Conservation (phyloP, 768 basidiomycete species). For the Psilocybe cubensis region DNA sequence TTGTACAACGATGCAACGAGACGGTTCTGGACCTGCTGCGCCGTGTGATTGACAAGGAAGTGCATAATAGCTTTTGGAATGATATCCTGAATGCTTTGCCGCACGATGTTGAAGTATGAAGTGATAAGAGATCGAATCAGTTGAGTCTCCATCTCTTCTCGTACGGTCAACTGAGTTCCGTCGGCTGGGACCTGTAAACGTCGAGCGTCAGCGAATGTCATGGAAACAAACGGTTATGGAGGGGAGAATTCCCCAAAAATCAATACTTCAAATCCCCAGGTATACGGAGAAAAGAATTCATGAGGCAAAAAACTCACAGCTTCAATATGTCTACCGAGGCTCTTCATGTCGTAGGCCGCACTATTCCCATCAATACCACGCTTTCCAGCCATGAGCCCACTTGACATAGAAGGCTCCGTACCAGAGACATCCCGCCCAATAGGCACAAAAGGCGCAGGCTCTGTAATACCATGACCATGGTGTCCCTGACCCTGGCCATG, state of each 20-base stretch:
- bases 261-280: neutral
- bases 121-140: constrained; percentile 94
- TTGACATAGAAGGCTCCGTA: constrained; percentile 49
- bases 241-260: neutral
- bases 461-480: constrained; percentile 13
- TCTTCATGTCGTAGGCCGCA: constrained; percentile 98
- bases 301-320: constrained; percentile 65
- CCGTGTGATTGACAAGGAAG: constrained; percentile 94
- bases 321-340: constrained; percentile 95
- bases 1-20: constrained; percentile 95
- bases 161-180: constrained; percentile 65
- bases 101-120: constrained; percentile 94
- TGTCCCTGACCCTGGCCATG: constrained; percentile 21
- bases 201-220: neutral
- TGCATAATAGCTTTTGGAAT: constrained; percentile 99
- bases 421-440: constrained; percentile 70
- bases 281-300: constrained; percentile 14
- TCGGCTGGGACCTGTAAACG: constrained; percentile 59
- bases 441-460: constrained; percentile 39
- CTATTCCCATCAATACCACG: constrained; percentile 71
- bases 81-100: constrained; percentile 96
- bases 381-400: constrained; percentile 71
- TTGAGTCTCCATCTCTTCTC: constrained; percentile 96
- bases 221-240: neutral
- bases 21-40: constrained; percentile 95